Conservation (phyloP, 1,284 basidiomycete genomes). For the Moniliella sp. region DNA sequence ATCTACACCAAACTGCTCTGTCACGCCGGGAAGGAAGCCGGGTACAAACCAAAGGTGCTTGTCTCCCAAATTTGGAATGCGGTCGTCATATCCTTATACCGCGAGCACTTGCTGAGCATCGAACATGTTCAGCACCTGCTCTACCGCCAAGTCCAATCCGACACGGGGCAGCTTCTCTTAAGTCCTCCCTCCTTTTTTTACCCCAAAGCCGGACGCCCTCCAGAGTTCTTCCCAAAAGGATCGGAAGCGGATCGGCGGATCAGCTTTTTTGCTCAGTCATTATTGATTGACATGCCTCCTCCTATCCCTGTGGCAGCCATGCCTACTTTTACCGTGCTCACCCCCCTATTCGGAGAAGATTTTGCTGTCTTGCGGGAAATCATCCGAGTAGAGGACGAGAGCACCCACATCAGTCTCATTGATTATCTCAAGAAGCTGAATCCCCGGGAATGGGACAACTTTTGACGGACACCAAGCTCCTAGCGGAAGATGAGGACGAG, state of each 20-base stretch:
- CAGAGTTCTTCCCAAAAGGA: conserved; percentile 33
- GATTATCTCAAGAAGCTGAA: conserved; percentile 81
- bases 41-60: conserved; percentile 35
- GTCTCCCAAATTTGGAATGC: conserved; percentile 34
- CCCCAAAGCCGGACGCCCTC: conserved; percentile 30
- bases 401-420: conserved; percentile 31
- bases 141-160: conserved; percentile 33
- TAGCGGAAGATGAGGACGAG: too few relatives aligned
- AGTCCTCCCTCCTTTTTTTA: conserved; percentile 33
- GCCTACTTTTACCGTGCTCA: conserved; percentile 32
- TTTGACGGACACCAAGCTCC: conserved; percentile 95
- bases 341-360: conserved; percentile 34
- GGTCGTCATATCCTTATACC: conserved; percentile 35
- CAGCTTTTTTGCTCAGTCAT: conserved; percentile 33
- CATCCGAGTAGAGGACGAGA: conserved; percentile 34
- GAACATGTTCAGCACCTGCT: conserved; percentile 34
- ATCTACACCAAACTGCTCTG: conserved; percentile 34
- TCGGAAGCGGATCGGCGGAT: conserved; percentile 33
- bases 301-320: conserved; percentile 31
- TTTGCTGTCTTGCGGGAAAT: conserved; percentile 32
- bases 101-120: conserved; percentile 32
- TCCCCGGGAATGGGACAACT: conserved; percentile 96
- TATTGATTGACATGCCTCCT: conserved; percentile 27
- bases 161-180: conserved; percentile 29
- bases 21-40: conserved; percentile 33